These are phyloP conservation scores for Penicillium sp. DNA, from an alignment of 2,329 filamentous ascomycete species.

Conservation along the genomic window DNA sequence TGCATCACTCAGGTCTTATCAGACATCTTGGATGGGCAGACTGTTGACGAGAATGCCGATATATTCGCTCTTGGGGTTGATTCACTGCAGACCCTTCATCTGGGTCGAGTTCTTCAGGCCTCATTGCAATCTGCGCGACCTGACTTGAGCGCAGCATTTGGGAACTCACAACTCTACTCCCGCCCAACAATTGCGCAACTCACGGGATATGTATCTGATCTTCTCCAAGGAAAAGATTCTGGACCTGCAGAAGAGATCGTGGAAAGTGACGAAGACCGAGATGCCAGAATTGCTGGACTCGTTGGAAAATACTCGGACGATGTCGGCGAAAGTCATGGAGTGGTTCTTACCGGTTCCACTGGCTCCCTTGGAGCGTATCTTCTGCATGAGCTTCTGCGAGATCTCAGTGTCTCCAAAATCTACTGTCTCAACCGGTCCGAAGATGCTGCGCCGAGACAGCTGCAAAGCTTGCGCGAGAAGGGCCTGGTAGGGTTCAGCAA, in stretches of 20 bases:
- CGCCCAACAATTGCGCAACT: constrained; percentile 14
- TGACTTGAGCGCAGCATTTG: constrained; percentile 5
- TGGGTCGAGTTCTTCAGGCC: constrained; percentile 11
- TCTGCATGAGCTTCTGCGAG: constrained; percentile 15
- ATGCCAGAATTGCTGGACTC: constrained; percentile 8
- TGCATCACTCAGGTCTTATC: constrained; percentile 5
- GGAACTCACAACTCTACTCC: constrained; percentile 13
- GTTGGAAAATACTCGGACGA: constrained; percentile 11
- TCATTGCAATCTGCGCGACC: constrained; percentile 9
- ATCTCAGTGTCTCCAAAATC: constrained; percentile 16
- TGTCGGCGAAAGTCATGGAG: constrained; percentile 9
- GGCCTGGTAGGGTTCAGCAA: constrained; percentile 4
- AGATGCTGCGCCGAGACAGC: constrained; percentile 13
- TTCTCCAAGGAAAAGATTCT: constrained; percentile 10
- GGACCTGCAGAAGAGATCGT: background rate
- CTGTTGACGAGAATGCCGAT: constrained; percentile 11
- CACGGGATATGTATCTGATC: constrained; percentile 7
- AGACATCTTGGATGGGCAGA: background rate
- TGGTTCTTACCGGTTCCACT: constrained; percentile 25
- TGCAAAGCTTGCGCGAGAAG: constrained; percentile 10
- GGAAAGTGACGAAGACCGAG: constrained; percentile 15
- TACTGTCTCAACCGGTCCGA: constrained; percentile 25
- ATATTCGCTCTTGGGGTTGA: constrained; percentile 20
- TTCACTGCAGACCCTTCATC: constrained; percentile 15
- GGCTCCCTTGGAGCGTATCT: constrained; percentile 25